Conservation (phyloP, 805 yeast species). For the Vanderwaltozyma polyspora region DNA sequence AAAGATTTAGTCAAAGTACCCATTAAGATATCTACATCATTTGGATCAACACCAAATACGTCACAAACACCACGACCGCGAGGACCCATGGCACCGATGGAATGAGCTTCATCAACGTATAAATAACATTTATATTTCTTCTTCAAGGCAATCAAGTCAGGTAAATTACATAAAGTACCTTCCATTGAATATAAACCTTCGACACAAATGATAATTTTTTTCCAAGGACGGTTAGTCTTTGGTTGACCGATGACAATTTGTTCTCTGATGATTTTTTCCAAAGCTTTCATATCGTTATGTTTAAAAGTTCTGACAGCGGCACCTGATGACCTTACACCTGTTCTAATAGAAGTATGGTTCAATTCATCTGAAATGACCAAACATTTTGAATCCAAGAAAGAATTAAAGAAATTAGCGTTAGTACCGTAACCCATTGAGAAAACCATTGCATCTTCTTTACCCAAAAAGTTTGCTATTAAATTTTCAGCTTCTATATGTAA, state of each 20-base stretch:
- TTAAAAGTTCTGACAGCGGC: slow-evolving; percentile 86
- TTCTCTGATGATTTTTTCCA: slow-evolving; percentile 70
- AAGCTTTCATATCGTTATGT: slow-evolving; percentile 77
- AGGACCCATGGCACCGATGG: slow-evolving; percentile 97
- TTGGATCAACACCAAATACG: slow-evolving; percentile 71
- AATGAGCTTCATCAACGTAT: slow-evolving; percentile 96
- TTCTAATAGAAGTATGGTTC: slow-evolving; percentile 91
- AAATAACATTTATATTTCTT: slow-evolving; percentile 80
- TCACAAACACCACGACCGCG: slow-evolving; percentile 92
- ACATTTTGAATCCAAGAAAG: slow-evolving; percentile 77
- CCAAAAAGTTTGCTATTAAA: slow-evolving; percentile 73
- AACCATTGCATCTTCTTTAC: slow-evolving; percentile 77
- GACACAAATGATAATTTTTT: slow-evolving; percentile 69
- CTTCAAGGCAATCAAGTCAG: slow-evolving; percentile 58
- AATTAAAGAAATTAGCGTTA: slow-evolving; percentile 75
- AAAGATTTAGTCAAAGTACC: slow-evolving; percentile 96
- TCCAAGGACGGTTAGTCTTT: slow-evolving; percentile 93
- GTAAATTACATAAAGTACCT: slow-evolving; percentile 80
- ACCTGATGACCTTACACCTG: slow-evolving; percentile 87
- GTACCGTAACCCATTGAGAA: slow-evolving; percentile 96
- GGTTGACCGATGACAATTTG: slow-evolving; percentile 92
- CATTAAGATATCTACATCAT: slow-evolving; percentile 77
- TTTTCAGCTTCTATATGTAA: slow-evolving; percentile 65
- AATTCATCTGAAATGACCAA: slow-evolving; percentile 87
- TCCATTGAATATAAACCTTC: slow-evolving; percentile 92